Base-by-base conservation (phyloP, 2,329 filamentous ascomycete species). In the Colletotrichum sp. region DNA sequence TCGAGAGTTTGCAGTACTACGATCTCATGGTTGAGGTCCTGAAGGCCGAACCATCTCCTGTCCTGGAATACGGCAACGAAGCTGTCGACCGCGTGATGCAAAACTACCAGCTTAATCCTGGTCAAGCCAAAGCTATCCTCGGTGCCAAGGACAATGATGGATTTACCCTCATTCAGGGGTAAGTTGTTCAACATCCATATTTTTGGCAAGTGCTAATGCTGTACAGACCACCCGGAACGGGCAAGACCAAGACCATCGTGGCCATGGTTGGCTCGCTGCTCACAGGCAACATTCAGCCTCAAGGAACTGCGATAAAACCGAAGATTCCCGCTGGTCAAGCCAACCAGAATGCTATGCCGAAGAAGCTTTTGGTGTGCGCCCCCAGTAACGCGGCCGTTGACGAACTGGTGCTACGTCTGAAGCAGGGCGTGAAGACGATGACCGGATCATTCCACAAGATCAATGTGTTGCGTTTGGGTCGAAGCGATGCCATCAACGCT, bases 331-430 rank as follows among this genome's bases (percentile, higher is more conserved):
- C 81, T 48, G 43, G 43, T 83, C 18, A 80, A 82, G 16, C 81
- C 64, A 79, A 79, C 79, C 83, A 82, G 78, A 79, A 80, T 82
- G 79, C 83, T 81, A 77, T 83, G 2, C 83, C 91, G 3, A 98
- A 98, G 86, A 99, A 99, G 84, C 89, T 99, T 30, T 90, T 99
- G 30, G 95, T 99, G 28, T 99, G 97, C 82, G 97, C 97, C n/a
- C 97, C 97, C 16, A 99, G 96, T 89, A 99, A 99, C 84, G 97
- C 97, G 8, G 97, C 97, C 36, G 97, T 99, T 8, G 97, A 99
- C 83, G 97, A 99, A 84, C 84, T 99, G 77, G 97, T 99, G 21
- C 93, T 98, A 83, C 94, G 97, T 86, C 90, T 99, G 81, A 99
- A 98, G 85, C 88, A 92, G 69, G 97, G 97, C 6, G 90, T 99